These are phyloP conservation scores for Metschnikowia kunwiensis DNA, from an alignment of 805 yeast species.

Conservation along the genomic window DNA sequence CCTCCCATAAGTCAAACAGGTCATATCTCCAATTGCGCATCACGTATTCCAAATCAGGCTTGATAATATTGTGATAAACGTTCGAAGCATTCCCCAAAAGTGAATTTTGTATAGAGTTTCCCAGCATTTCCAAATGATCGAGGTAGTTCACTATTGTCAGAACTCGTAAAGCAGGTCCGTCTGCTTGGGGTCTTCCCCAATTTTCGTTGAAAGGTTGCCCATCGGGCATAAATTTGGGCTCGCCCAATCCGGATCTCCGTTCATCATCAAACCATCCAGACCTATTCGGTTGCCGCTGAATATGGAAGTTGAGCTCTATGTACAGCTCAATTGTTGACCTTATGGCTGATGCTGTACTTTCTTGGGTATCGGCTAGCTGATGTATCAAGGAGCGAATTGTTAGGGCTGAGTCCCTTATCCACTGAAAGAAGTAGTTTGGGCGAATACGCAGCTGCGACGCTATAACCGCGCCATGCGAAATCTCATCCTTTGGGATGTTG, in stretches of 20 bases:
- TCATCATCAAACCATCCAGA: slow-evolving; percentile 56
- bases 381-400: slow-evolving; percentile 65
- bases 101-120: slow-evolving; percentile 20
- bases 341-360: slow-evolving; percentile 6
- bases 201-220: slow-evolving; percentile 55
- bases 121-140: slow-evolving; percentile 33
- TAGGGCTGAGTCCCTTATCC: slow-evolving; percentile 89
- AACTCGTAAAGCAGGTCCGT: slow-evolving; percentile 86
- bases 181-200: slow-evolving; percentile 97
- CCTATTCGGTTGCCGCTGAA: slow-evolving; percentile 68
- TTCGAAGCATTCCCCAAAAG: slow-evolving; percentile 31
- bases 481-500: slow-evolving; percentile 26
- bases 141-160: slow-evolving; percentile 60
- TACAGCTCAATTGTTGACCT: slow-evolving; percentile 51
- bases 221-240: slow-evolving; percentile 79
- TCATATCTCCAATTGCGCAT: slow-evolving; percentile 54
- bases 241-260: slow-evolving; percentile 65
- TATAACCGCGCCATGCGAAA: slow-evolving; percentile 66
- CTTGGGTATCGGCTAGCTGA: slow-evolving; percentile 43
- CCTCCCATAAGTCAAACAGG: slow-evolving; percentile 96
- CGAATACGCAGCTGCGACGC: slow-evolving; percentile 73
- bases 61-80: slow-evolving; percentile 52
- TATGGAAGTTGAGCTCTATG: slow-evolving; percentile 50
- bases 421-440: slow-evolving; percentile 86
- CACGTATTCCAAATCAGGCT: slow-evolving; percentile 69